phyloP scores from a whole-genome alignment of 257 asterid species.

The Primulina tabacum region DNA sequence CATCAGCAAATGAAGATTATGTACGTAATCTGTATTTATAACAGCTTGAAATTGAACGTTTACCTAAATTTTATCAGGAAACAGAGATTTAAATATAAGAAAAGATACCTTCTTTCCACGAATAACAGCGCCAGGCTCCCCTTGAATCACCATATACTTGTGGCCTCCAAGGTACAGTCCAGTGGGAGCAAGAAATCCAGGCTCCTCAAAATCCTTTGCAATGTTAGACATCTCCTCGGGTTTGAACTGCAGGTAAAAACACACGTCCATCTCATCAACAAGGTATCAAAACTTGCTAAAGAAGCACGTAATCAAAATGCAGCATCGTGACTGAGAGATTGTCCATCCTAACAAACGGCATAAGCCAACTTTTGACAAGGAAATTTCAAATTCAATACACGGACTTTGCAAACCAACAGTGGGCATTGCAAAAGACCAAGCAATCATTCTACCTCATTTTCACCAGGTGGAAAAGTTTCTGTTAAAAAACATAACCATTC shows the following conservation, averaged over 20 bases:
- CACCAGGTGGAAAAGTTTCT: background rate
- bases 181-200: conserved; percentile 38
- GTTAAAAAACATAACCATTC: background rate
- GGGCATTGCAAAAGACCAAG: background rate
- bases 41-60: background rate
- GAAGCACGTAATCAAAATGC: no score
- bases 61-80: background rate
- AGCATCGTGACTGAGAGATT: no score
- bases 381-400: background rate
- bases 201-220: conserved; percentile 37
- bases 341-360: background rate
- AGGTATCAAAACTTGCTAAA: no score
- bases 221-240: conserved; percentile 28
- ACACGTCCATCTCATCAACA: background rate
- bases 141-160: conserved; percentile 12
- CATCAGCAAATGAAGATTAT: no score
- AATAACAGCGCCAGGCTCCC: conserved; percentile 30
- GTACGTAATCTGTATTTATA: background rate
- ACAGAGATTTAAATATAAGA: no score
- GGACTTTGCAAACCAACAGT: background rate
- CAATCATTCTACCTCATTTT: background rate
- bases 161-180: conserved; percentile 29
- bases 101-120: conserved; percentile 30
- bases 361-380: background rate
- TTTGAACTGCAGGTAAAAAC: conserved; percentile 16